Percentiles rank a stretch among this genome's conserved stretches.
phyloP scores from a whole-genome alignment of 1,284 basidiomycete genomes.

The Fomitopsis pinicola region DNA sequence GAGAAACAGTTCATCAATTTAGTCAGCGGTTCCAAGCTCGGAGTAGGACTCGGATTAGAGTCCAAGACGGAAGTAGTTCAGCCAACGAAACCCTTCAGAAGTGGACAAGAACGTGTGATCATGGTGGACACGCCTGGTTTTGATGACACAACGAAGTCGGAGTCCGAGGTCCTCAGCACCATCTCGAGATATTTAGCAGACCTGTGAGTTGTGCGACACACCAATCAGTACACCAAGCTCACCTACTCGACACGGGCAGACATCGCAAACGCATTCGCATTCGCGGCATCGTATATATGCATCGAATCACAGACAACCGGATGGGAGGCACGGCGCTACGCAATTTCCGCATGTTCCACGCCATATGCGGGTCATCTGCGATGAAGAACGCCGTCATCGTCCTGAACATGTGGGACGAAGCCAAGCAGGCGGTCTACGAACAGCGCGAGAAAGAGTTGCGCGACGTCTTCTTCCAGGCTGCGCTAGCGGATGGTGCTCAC shows the following conservation, averaged over 20 bases:
- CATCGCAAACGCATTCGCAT: conserved; percentile 2
- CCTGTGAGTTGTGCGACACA: conserved; percentile 6
- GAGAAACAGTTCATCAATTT: conserved; percentile 14
- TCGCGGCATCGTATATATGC: conserved; percentile 16
- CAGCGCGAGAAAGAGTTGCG: conserved; percentile 12
- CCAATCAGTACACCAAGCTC: neutral
- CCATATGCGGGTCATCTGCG: conserved; percentile 13
- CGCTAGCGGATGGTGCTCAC: conserved; percentile 15
- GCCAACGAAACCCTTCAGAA: conserved; percentile 20
- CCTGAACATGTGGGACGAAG: conserved; percentile 48
- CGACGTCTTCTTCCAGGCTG: conserved; percentile 17
- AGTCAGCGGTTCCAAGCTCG: conserved; percentile 10
- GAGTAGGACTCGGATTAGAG: conserved; percentile 9
- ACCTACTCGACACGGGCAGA: neutral
- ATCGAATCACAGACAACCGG: conserved; percentile 19
- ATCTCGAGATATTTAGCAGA: conserved; percentile 9
- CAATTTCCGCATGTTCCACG: conserved; percentile 16
- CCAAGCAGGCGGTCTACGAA: conserved; percentile 20
- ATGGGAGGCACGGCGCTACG: conserved; percentile 14
- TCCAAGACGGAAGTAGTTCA: conserved; percentile 19
- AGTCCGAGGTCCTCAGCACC: conserved; percentile 25
- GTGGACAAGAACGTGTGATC: conserved; percentile 22
- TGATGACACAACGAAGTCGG: conserved; percentile 26
- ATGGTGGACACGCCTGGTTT: conserved; percentile 33
- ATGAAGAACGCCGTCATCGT: conserved; percentile 37